Conservation (phyloP, 768 basidiomycete species). For the Steccherinum ochraceum region DNA sequence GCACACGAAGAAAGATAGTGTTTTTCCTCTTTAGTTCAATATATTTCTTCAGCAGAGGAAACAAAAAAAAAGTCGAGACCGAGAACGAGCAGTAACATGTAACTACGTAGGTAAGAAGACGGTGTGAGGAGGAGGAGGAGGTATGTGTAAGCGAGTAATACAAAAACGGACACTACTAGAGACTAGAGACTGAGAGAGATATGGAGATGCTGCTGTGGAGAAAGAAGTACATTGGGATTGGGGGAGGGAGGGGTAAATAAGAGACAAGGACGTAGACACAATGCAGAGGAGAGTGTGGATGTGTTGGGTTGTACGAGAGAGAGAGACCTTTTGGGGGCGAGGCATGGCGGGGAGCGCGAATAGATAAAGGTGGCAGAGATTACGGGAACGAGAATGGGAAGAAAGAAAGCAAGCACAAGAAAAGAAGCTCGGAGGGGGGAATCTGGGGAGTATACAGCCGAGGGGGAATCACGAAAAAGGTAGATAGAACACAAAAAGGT, state of each 20-base stretch:
- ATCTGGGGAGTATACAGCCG: slow-evolving; percentile 7
- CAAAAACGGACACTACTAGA: no score
- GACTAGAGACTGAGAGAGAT: no score
- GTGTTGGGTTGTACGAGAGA: neutral
- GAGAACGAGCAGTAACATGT: no score
- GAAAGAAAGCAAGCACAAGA: neutral
- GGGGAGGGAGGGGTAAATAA: neutral
- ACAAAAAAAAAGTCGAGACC: no score
- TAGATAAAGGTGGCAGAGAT: neutral
- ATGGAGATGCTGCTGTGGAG: neutral
- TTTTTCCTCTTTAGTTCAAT: no score
- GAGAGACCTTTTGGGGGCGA: neutral
- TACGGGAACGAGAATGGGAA: neutral
- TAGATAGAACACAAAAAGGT: slow-evolving; percentile 1
- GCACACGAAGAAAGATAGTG: no score
- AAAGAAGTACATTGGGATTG: neutral
- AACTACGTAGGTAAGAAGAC: no score
- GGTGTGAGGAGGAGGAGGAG: slow-evolving; percentile 6
- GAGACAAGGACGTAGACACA: neutral
- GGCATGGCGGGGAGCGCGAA: neutral
- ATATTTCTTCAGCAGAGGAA: no score
- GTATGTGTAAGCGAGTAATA: neutral
- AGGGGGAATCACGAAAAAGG: slow-evolving; percentile 3
- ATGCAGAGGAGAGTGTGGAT: slow-evolving; percentile 1
- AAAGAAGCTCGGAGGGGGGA: neutral